Percentiles rank a stretch among this genome's conserved stretches.
Evolutionary conservation across 2,329 filamentous ascomycete genomes (phyloP).

Genomic region (Apiospora arundinis): DNA sequence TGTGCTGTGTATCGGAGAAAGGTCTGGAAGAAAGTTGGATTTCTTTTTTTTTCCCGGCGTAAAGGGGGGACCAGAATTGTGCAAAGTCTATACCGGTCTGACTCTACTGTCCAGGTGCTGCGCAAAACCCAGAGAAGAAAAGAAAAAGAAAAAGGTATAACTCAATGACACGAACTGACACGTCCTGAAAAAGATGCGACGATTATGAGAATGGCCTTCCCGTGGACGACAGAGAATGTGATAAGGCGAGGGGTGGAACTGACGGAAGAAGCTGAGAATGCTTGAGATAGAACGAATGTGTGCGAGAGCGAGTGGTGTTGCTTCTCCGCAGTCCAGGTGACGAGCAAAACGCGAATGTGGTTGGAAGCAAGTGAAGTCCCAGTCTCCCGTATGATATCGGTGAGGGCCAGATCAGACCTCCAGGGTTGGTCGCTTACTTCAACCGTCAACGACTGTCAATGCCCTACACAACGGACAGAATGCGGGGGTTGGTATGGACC

Average conservation of each 20-base stretch:
- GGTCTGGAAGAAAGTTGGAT: not conserved
- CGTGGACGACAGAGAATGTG: not conserved
- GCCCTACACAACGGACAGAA: slow-evolving; percentile 11
- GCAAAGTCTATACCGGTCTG: not conserved
- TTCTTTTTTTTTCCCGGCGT: not conserved
- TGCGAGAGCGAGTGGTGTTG: not conserved
- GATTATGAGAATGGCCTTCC: not conserved
- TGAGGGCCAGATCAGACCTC: not conserved
- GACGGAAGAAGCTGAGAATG: not conserved
- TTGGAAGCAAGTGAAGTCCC: not conserved
- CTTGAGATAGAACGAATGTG: not conserved
- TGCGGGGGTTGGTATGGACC: slow-evolving; percentile 3
- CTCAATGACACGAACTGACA: not conserved
- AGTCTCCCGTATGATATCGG: not conserved
- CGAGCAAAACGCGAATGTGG: not conserved
- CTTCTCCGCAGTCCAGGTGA: not conserved
- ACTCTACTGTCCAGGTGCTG: not conserved
- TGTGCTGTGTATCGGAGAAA: not conserved
- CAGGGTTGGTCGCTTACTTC: not conserved
- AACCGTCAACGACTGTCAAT: slow-evolving; percentile 12
- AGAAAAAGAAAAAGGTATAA: not conserved
- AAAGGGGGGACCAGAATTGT: not conserved
- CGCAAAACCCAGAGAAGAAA: not conserved
- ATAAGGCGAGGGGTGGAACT: not conserved
- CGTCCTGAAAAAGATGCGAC: not conserved